Evolutionary conservation across 140 eudicot genomes (phyloP).

Genomic region (Cichorium intybus): DNA sequence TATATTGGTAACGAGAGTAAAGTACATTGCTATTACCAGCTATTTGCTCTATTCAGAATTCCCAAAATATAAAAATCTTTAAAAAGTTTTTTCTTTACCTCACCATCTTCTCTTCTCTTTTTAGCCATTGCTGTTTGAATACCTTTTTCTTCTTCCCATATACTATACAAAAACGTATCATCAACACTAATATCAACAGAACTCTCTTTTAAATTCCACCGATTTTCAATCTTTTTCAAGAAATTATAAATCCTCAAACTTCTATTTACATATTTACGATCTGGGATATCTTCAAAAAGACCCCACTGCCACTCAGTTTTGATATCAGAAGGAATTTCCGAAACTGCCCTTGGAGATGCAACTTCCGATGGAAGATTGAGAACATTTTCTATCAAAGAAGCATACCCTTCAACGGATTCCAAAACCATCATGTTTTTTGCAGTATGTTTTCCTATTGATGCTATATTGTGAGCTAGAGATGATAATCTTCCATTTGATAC

Average conservation of each 20-base stretch:
- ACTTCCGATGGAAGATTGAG: constrained; percentile 87
- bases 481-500: constrained; percentile 63
- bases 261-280: constrained; percentile 34
- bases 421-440: constrained; percentile 81
- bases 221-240: constrained; percentile 60
- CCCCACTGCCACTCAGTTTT: constrained; percentile 84
- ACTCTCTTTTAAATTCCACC: constrained; percentile 40
- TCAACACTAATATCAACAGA: constrained; percentile 25
- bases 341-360: constrained; percentile 49
- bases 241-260: constrained; percentile 28
- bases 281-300: constrained; percentile 45
- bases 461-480: constrained; percentile 60
- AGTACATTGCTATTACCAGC: too few species aligned
- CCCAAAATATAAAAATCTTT: neutral
- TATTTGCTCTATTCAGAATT: too few species aligned
- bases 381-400: constrained; percentile 60
- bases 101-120: constrained; percentile 83
- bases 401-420: constrained; percentile 84
- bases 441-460: constrained; percentile 63
- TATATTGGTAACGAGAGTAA: too few species aligned
- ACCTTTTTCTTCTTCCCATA: constrained; percentile 83
- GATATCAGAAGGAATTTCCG: constrained; percentile 53
- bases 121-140: constrained; percentile 37
- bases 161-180: constrained; percentile 62
- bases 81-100: constrained; percentile 42